Base-by-base conservation (phyloP, 2,329 filamentous ascomycete species). In the Aspergillus pseudoglaucus region DNA sequence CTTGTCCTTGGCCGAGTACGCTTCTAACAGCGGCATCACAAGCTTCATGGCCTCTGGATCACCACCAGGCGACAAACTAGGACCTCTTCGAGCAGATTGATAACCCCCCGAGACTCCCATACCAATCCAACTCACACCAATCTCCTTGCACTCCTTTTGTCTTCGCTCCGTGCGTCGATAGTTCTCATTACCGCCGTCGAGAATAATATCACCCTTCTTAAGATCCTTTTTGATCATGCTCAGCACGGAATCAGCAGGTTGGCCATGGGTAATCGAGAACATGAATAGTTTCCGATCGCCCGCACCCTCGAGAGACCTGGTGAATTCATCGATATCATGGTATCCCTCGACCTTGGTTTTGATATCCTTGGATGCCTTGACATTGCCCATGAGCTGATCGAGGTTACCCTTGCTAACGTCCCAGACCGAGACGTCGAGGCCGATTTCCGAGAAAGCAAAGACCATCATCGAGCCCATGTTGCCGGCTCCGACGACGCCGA, bases 51-150 rank as follows among this genome's bases (percentile, higher is more conserved):
- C 78, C 52, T 77, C 73, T 6, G 74, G 66, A 53, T 82, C 77
- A 5, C 82, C 83, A 4, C 82, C 80, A 2, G 82, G 83, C 39
- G 81, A 85, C 66, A 87, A 77, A n/a, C 79, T 83, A 0, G 83
- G 84, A 0, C 84, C 85, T 37, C 75, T 72, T 37, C 82, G 72
- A 2, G 84, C 84, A 42, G 80, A 79, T 59, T 87, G 83, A 60
- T 87, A 87, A 0, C 84, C 84, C 7, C 84, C 84, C 35, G 78
- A 83, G 1, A 88, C 82, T 32, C 84, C 84, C 61, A 80, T 80
- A 2, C 84, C 84, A 46, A 87, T 75, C 62, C 84, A 87, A 35
- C 74, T 72, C n/a, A 87, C 75, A 0, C 81, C 82, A 20, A 77
- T 73, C 0, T 73, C 67, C 2, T 74, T 70, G 38, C 81, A 75